Evolutionary conservation across 1,284 basidiomycete species (phyloP).

Genomic region (Leccinum ponderosum): DNA sequence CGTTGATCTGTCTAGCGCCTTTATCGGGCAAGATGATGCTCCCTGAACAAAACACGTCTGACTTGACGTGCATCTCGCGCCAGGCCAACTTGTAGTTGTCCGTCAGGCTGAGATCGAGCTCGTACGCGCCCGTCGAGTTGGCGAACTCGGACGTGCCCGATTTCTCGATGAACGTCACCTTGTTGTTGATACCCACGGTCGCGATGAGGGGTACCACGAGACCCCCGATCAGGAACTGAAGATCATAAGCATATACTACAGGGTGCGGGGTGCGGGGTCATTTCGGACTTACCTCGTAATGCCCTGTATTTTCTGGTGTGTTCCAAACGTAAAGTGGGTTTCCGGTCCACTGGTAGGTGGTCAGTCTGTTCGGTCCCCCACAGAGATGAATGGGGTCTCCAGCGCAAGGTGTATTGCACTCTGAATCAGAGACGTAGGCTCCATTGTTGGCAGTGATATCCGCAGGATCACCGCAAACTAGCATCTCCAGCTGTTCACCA

Average conservation of each 20-base stretch:
- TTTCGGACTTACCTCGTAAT: conserved; percentile 56
- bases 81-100: conserved; percentile 57
- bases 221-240: conserved; percentile 60
- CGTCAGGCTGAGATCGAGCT: conserved; percentile 62
- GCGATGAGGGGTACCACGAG: conserved; percentile 70
- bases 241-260: background rate
- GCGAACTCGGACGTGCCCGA: conserved; percentile 48
- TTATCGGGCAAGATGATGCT: conserved; percentile 72
- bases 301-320: conserved; percentile 59
- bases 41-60: conserved; percentile 78
- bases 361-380: conserved; percentile 50
- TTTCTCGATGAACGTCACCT: conserved; percentile 77
- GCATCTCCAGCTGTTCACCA: background rate
- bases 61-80: conserved; percentile 72
- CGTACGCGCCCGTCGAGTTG: conserved; percentile 77
- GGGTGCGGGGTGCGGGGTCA: background rate
- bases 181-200: conserved; percentile 75
- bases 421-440: conserved; percentile 43
- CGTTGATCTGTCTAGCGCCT: conserved; percentile 63
- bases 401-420: conserved; percentile 62
- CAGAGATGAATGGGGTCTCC: conserved; percentile 68
- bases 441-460: conserved; percentile 50
- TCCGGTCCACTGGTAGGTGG: conserved; percentile 64
- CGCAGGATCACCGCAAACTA: conserved; percentile 67
- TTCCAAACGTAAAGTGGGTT: conserved; percentile 57